Conservation (phyloP, 2,329 filamentous ascomycete species). For the Pseudopithomyces chartarum region DNA sequence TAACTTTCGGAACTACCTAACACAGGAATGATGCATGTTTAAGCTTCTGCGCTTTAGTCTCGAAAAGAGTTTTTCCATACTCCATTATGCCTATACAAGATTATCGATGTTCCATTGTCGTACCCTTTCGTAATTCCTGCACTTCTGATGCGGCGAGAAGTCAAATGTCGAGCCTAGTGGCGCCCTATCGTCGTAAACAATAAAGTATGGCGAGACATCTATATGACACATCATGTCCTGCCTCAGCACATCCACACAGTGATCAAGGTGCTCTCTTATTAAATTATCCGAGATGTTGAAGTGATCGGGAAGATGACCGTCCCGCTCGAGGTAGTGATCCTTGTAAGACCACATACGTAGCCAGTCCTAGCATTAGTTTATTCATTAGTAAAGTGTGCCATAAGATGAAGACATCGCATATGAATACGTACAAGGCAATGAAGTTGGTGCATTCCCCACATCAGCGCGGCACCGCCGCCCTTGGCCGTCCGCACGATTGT, state of each 20-base stretch:
- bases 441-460: slow-evolving; percentile 2
- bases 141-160: slow-evolving; percentile 3
- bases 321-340: neutral
- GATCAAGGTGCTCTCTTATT: neutral
- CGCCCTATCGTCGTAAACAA: neutral
- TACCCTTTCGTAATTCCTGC: neutral
- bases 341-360: slow-evolving; percentile 4
- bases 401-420: neutral
- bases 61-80: no score
- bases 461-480: neutral
- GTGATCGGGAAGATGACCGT: neutral
- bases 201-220: neutral
- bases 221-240: slow-evolving; percentile 3
- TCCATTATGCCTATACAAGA: no score
- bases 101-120: neutral
- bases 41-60: no score
- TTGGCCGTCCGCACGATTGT: neutral
- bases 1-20: no score
- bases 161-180: neutral
- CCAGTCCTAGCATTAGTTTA: neutral
- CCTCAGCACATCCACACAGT: slow-evolving; percentile 1
- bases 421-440: neutral
- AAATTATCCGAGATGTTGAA: neutral
- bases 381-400: neutral
- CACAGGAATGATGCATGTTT: no score